Conservation (phyloP, 2,329 filamentous ascomycete species). For the Colletotrichum paranaense region DNA sequence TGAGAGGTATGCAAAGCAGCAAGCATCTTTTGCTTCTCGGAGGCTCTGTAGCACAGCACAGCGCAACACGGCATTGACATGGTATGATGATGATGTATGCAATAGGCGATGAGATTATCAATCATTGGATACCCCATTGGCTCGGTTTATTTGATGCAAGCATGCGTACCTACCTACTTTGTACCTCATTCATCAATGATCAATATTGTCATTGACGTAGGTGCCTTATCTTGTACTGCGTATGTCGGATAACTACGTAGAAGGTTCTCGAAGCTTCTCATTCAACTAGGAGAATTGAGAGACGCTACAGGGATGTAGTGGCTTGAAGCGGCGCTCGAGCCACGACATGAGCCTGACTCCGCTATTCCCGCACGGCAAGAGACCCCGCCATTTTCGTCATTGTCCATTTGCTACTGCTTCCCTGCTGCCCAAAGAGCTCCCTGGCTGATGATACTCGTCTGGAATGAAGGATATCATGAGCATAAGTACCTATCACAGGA, state of each 20-base stretch:
- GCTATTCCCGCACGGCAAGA: slow-evolving; percentile 31
- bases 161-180: not conserved
- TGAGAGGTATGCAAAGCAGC: not conserved
- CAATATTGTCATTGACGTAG: no score
- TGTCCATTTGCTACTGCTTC: slow-evolving; percentile 18
- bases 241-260: slow-evolving; percentile 30
- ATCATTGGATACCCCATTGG: slow-evolving; percentile 28
- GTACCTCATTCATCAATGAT: no score
- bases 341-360: slow-evolving; percentile 33
- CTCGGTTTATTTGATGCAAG: not conserved
- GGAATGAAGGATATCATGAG: not conserved
- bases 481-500: not conserved
- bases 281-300: not conserved
- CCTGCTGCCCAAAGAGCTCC: not conserved
- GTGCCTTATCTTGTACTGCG: no score
- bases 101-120: slow-evolving; percentile 11
- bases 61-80: slow-evolving; percentile 2
- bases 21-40: not conserved
- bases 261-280: slow-evolving; percentile 48
- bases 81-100: not conserved
- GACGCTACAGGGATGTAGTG: not conserved
- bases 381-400: slow-evolving; percentile 35
- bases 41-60: not conserved
- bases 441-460: not conserved
- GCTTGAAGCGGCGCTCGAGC: slow-evolving; percentile 16